These are phyloP conservation scores for Entomophthora muscae DNA, from an alignment of 371 early-diverging fungal genomes.

Conservation along the genomic window DNA sequence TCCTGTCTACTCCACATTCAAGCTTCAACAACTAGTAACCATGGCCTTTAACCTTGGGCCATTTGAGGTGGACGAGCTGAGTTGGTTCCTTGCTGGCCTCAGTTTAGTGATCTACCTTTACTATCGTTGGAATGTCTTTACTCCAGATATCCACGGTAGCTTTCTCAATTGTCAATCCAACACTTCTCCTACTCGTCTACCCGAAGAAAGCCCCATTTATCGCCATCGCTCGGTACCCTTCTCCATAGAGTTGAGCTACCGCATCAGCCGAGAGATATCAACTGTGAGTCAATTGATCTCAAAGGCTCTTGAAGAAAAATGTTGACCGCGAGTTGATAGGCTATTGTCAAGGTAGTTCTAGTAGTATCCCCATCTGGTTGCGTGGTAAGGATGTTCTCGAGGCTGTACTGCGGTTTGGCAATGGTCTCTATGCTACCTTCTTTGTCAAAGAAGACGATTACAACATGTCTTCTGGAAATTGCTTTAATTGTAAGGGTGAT, in stretches of 20 bases:
- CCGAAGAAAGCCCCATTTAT: neutral
- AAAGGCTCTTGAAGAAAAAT: neutral
- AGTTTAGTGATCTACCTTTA: neutral
- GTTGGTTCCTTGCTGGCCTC: neutral
- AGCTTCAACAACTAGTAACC: no score
- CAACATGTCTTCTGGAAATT: neutral
- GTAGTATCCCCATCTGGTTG: neutral
- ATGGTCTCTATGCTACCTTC: neutral
- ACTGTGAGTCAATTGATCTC: neutral
- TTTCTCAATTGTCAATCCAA: neutral
- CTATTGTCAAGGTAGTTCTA: neutral
- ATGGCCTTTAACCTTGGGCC: neutral
- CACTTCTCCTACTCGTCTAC: neutral
- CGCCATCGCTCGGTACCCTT: neutral
- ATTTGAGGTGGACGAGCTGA: neutral
- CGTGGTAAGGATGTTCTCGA: neutral
- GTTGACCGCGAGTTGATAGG: neutral
- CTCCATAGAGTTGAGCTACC: neutral
- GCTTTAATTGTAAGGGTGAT: neutral
- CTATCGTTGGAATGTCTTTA: neutral
- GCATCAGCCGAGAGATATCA: neutral
- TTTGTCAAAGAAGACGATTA: neutral
- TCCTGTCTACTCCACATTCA: no score
- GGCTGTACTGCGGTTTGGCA: neutral
- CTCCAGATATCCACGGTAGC: neutral